Percentiles rank a stretch among this genome's conserved stretches.
Conservation (phyloP, 257 asterid species). For the Leptodermis oblonga region DNA sequence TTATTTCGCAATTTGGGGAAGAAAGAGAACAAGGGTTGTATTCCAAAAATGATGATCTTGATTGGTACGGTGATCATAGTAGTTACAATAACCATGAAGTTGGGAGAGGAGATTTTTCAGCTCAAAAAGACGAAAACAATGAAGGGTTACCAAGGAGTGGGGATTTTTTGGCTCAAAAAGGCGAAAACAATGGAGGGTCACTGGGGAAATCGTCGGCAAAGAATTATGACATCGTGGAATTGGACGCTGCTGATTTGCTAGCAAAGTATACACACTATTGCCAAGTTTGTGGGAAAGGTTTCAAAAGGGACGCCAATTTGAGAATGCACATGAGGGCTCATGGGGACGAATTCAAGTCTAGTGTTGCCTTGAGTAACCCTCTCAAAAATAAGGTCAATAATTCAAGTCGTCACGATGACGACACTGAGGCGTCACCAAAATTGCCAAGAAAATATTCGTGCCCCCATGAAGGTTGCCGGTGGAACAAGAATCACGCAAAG, state of each 20-base stretch:
- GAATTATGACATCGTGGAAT: constrained; percentile 50
- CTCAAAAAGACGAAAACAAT: constrained; percentile 21
- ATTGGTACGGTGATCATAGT: constrained; percentile 31
- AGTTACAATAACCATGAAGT: constrained; percentile 14
- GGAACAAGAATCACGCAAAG: constrained; percentile 62
- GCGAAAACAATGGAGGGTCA: constrained; percentile 12
- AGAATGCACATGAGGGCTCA: constrained; percentile 94
- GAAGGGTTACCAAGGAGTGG: background rate
- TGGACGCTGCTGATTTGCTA: constrained; percentile 60
- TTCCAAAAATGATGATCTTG: constrained; percentile 16
- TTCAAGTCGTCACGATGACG: too few species aligned
- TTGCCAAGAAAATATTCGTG: constrained; percentile 57
- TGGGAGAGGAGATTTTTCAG: constrained; percentile 6
- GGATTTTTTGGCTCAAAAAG: constrained; percentile 21
- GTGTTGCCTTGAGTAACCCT: constrained; percentile 65
- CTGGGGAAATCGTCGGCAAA: constrained; percentile 10
- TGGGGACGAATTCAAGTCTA: constrained; percentile 74
- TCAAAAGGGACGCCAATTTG: constrained; percentile 79
- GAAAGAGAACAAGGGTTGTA: constrained; percentile 24
- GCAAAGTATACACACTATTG: constrained; percentile 84
- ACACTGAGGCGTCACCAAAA: background rate
- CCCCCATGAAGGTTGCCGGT: constrained; percentile 76
- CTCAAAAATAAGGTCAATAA: constrained; percentile 19
- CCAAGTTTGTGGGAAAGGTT: constrained; percentile 76
- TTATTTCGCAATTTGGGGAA: constrained; percentile 2